phyloP scores from a whole-genome alignment of 2,329 filamentous ascomycete species.

The Alternaria arbusti region DNA sequence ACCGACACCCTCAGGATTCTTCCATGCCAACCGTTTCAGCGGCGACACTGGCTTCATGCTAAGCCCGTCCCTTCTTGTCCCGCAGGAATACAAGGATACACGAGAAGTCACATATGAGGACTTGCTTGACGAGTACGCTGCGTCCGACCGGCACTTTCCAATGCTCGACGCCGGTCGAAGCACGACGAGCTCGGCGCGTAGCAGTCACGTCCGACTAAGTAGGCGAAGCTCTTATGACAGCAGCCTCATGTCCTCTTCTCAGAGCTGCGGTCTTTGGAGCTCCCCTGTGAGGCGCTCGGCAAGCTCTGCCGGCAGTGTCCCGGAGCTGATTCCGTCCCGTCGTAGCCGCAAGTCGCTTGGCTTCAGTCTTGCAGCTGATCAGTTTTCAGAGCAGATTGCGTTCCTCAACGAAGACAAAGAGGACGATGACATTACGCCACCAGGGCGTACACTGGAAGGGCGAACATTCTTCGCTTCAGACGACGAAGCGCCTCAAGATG shows the following conservation, averaged over 20 bases:
- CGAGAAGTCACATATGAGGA: slow-evolving; percentile 48
- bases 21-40: slow-evolving; percentile 20
- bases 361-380: slow-evolving; percentile 40
- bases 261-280: slow-evolving; percentile 42
- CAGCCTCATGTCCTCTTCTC: slow-evolving; percentile 55
- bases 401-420: slow-evolving; percentile 38
- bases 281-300: slow-evolving; percentile 45
- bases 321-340: slow-evolving; percentile 47
- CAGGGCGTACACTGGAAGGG: slow-evolving; percentile 30
- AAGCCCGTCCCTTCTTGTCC: slow-evolving; percentile 45
- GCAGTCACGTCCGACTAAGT: slow-evolving; percentile 60
- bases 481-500: slow-evolving; percentile 23
- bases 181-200: slow-evolving; percentile 53
- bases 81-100: slow-evolving; percentile 44
- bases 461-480: slow-evolving; percentile 40
- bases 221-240: slow-evolving; percentile 65
- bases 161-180: slow-evolving; percentile 51
- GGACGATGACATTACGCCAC: slow-evolving; percentile 39
- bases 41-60: slow-evolving; percentile 46
- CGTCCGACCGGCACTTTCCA: slow-evolving; percentile 56
- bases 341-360: slow-evolving; percentile 36
- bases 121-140: slow-evolving; percentile 51
- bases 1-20: slow-evolving; percentile 39
- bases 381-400: slow-evolving; percentile 42
- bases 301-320: slow-evolving; percentile 48